Percentiles rank a stretch among this genome's conserved stretches.
These are phyloP conservation scores for Auricularia sp. DNA, from an alignment of 768 basidiomycete genomes.

Conservation along the genomic window DNA sequence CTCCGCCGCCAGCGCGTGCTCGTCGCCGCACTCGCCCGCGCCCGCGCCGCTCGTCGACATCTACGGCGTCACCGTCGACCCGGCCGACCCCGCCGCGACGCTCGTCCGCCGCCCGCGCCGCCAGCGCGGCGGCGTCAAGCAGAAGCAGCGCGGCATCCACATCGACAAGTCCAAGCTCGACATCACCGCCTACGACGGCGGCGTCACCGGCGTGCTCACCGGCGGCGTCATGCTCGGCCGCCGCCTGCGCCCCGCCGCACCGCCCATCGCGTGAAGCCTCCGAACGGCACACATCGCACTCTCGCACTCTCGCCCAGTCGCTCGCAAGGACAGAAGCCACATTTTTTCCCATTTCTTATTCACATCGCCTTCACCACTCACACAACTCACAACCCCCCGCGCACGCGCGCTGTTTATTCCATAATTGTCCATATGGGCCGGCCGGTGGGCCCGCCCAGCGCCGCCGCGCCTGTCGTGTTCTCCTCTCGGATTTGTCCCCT, in stretches of 20 bases:
- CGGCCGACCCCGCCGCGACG: not conserved
- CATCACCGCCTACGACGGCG: conserved; percentile 69
- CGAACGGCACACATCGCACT: not conserved
- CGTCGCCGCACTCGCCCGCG: not conserved
- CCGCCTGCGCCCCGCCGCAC: conserved; percentile 9
- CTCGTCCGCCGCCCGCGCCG: not conserved
- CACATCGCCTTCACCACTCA: too few species aligned
- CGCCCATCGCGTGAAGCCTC: not conserved
- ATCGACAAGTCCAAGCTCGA: conserved; percentile 67
- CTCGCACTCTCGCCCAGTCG: not conserved
- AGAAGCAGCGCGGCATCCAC: conserved; percentile 51
- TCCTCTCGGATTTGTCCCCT: too few species aligned
- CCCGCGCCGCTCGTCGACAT: not conserved
- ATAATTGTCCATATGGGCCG: too few species aligned
- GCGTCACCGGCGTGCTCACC: conserved; percentile 80
- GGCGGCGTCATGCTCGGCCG: conserved; percentile 80
- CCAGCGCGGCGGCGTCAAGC: conserved; percentile 2
- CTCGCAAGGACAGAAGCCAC: not conserved
- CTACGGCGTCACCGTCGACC: not conserved
- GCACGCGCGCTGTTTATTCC: too few species aligned
- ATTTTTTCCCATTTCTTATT: too few species aligned
- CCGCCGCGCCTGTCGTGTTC: too few species aligned
- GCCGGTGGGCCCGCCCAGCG: too few species aligned
- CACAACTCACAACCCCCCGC: too few species aligned
- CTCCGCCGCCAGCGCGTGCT: not conserved